Percentiles rank a stretch among this genome's conserved stretches.
phyloP scores from a whole-genome alignment of 257 asterid species.

The Echium plantagineum region DNA sequence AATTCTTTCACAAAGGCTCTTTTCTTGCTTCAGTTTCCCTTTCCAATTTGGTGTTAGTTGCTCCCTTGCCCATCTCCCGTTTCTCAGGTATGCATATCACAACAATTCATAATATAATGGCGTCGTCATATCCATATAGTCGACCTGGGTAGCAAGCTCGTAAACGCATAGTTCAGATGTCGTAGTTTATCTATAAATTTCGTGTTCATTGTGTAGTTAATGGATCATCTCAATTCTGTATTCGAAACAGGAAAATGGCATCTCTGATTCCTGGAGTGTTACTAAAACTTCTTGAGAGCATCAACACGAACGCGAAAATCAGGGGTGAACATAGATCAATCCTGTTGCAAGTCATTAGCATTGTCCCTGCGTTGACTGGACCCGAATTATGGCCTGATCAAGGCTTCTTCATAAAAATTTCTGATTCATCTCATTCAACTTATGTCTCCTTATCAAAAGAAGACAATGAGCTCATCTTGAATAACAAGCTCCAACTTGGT shows the following conservation, averaged over 20 bases:
- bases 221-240: neutral
- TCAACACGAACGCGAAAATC: conserved; percentile 49
- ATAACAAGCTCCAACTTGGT: conserved; percentile 68
- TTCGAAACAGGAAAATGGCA: conserved; percentile 37
- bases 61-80: conserved; percentile 3
- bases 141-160: no score
- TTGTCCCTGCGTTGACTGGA: conserved; percentile 71
- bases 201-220: neutral
- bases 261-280: conserved; percentile 71
- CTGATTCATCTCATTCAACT: conserved; percentile 81
- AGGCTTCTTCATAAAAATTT: conserved; percentile 84
- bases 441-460: conserved; percentile 49
- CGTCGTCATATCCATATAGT: neutral
- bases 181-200: no score
- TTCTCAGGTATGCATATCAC: conserved; percentile 12
- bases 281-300: conserved; percentile 62
- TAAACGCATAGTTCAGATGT: neutral
- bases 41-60: neutral
- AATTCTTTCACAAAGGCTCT: conserved; percentile 4
- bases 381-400: conserved; percentile 72
- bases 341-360: conserved; percentile 68
- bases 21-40: conserved; percentile 3
- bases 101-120: neutral
- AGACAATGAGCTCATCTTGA: conserved; percentile 64
- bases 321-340: conserved; percentile 65